Evolutionary conservation across 495 filamentous ascomycete species (phyloP).

Genomic region (Hypoxylon rickii): DNA sequence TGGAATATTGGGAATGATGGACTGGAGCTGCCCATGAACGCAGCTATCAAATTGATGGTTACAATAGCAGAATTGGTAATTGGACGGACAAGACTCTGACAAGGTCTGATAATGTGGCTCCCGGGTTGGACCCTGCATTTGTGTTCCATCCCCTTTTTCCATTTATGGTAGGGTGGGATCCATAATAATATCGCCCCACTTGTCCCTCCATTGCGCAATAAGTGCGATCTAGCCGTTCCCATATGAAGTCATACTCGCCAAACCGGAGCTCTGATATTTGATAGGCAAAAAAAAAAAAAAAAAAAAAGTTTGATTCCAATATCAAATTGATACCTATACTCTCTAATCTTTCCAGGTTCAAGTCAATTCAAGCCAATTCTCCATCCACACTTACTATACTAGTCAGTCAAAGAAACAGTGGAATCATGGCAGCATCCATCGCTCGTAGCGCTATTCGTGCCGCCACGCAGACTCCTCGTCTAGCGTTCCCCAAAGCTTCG

Average conservation of each 20-base stretch:
- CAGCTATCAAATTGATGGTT: too few species aligned
- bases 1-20: too few species aligned
- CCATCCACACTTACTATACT: background rate
- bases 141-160: background rate
- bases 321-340: too few species aligned
- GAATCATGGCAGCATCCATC: conserved; percentile 12
- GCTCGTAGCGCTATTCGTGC: conserved; percentile 13
- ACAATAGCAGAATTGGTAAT: too few species aligned
- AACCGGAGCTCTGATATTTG: too few species aligned
- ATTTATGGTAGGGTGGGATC: too few species aligned
- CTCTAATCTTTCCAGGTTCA: too few species aligned
- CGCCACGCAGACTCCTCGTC: conserved; percentile 10
- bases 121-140: conserved; percentile 13
- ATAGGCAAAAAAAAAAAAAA: background rate
- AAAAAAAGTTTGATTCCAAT: background rate
- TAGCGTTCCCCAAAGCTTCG: conserved; percentile 17
- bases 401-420: background rate
- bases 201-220: conserved; percentile 14
- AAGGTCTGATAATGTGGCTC: background rate
- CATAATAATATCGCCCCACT: background rate
- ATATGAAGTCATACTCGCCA: conserved; percentile 2
- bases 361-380: background rate
- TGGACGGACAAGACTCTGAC: too few species aligned
- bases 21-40: too few species aligned
- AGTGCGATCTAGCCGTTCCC: too few species aligned